Base-by-base conservation (phyloP, 257 asterid species). In the Craterostigma plantagineum region DNA sequence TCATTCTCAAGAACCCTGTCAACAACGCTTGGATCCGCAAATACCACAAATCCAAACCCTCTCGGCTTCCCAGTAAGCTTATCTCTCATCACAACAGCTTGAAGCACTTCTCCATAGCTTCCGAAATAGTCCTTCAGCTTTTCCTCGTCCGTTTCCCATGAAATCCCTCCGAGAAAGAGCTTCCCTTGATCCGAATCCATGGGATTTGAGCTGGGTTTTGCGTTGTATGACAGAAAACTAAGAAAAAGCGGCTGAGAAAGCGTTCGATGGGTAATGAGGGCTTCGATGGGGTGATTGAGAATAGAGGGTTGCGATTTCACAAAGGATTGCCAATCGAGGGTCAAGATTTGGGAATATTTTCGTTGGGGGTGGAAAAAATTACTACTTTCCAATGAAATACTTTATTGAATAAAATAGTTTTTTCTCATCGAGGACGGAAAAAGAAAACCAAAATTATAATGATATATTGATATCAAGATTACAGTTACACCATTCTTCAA, bases 141-240 rank as follows among this genome's bases (percentile, higher is more conserved):
- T 18, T 79, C 93, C 62, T 83, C 93, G 17, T 62, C 33, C 3
- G 93, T 83, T 42, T 83, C 93, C 95, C 95, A 79, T 4, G 93
- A 79, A 37, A 83, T 83, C 58, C 95, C 95, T 12, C 95, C 93
- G 13, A 83, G 71, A 47, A 83, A 83, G 0, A 83, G 78, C 75
- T 83, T 83, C 8, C 91, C 95, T 45, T 79, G 93, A 76, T 83
- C 93, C 27, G 95, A 79, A 73, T 83, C 95, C 95, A 83, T 81
- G 30, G 30, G 30, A 23, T 23, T 23, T 23, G 30, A 23, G 30
- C 30, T 23, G 30, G 30, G 30, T 23, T 23, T 7, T 14, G 41
- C 43, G 14, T 18, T 23, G 2, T 23, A 6, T 2, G 30, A 23
- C 30, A 6, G 30, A 23, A 2, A 23, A 23, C 30, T 23, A 6